Evolutionary conservation across 345 rosid species (phyloP).

Genomic region (Capsella bursapastoris): DNA sequence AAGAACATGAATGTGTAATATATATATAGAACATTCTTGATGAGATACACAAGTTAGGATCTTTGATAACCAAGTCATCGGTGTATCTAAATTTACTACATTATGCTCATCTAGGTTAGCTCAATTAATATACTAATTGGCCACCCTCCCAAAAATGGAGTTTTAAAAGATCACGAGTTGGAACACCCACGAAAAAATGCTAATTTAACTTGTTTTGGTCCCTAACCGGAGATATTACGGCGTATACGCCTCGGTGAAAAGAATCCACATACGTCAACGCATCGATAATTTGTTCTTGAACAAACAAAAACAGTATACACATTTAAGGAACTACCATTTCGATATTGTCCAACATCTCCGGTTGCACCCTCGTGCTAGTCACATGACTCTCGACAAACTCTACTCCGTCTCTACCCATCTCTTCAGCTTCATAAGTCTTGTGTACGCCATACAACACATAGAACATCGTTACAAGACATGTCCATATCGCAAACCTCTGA

Average conservation of each 20-base stretch:
- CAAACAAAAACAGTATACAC: neutral
- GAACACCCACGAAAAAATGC: no score
- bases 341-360: constrained; percentile 48
- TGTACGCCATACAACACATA: constrained; percentile 90
- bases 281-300: neutral
- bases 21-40: no score
- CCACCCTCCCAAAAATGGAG: no score
- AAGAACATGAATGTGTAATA: no score
- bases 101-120: no score
- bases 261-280: neutral
- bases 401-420: constrained; percentile 45
- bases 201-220: neutral
- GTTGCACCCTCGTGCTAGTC: constrained; percentile 48
- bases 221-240: neutral
- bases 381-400: constrained; percentile 33
- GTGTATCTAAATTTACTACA: no score
- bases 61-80: no score
- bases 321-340: constrained; percentile 13
- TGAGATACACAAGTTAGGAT: no score
- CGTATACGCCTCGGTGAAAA: neutral
- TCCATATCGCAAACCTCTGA: constrained; percentile 77
- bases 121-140: no score
- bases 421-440: constrained; percentile 81
- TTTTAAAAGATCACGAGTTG: no score
- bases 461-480: constrained; percentile 65